These are phyloP conservation scores for Cladobotryum mycophilum DNA, from an alignment of 2,329 filamentous ascomycete species.

Conservation along the genomic window DNA sequence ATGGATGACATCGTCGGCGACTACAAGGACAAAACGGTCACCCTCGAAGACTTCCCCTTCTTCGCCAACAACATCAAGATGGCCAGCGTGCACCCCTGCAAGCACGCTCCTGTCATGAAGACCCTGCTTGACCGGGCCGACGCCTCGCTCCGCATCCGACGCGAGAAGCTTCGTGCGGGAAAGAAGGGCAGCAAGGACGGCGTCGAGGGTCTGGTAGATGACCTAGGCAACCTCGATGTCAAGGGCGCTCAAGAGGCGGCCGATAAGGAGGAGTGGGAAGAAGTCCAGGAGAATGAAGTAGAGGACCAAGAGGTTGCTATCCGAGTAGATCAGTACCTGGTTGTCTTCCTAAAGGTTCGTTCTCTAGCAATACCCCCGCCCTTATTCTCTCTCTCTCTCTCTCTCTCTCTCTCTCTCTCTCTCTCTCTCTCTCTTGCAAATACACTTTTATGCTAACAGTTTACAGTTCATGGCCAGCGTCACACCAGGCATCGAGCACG, in stretches of 20 bases:
- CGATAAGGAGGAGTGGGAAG: conserved; percentile 59
- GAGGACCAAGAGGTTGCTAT: conserved; percentile 73
- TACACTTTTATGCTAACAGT: background rate
- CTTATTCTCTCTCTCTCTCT: background rate
- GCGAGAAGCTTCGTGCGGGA: conserved; percentile 68
- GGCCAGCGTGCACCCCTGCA: conserved; percentile 94
- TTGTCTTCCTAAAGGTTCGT: conserved; percentile 76
- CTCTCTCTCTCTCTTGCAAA: background rate
- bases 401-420: background rate
- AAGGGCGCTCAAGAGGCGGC: conserved; percentile 46
- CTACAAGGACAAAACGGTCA: conserved; percentile 98
- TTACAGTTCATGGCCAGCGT: conserved; percentile 72
- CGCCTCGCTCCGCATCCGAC: conserved; percentile 79
- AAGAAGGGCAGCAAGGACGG: conserved; percentile 47
- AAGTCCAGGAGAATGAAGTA: conserved; percentile 52
- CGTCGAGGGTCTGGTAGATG: conserved; percentile 81
- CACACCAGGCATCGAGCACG: conserved; percentile 93
- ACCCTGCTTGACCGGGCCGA: conserved; percentile 91
- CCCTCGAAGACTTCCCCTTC: conserved; percentile 94
- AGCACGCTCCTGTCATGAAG: conserved; percentile 97
- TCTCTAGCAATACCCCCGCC: conserved; percentile 3
- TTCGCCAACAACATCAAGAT: conserved; percentile 90
- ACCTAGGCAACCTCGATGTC: conserved; percentile 61
- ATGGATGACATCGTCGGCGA: conserved; percentile 96
- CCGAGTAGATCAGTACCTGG: conserved; percentile 80